Conservation (phyloP, 768 basidiomycete species). For the Chalciporus sphaerocephalus region DNA sequence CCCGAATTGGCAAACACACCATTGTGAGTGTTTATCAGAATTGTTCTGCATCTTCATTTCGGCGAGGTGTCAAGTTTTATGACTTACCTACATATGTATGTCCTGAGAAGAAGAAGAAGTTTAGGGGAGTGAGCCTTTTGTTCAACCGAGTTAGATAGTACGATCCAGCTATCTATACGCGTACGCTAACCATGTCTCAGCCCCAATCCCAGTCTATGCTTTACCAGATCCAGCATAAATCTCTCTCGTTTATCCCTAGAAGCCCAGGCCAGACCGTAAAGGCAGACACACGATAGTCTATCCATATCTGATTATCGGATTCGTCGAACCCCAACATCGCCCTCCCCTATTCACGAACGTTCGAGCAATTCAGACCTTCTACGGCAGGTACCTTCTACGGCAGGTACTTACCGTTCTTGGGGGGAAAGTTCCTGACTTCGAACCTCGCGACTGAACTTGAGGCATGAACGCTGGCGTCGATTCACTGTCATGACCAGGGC, state of each 20-base stretch:
- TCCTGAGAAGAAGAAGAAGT: no score
- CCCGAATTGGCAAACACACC: no score
- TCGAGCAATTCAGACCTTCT: no score
- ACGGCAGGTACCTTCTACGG: background rate
- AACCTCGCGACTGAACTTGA: background rate
- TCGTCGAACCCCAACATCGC: background rate
- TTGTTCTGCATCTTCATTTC: no score
- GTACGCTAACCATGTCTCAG: no score
- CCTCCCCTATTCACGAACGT: background rate
- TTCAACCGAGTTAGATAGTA: background rate
- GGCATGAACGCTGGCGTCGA: no score
- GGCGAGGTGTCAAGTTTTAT: no score
- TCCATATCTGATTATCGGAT: background rate
- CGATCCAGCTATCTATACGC: background rate
- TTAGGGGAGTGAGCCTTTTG: no score
- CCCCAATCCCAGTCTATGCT: background rate
- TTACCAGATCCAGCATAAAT: background rate
- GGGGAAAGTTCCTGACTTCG: background rate
- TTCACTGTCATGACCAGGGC: no score
- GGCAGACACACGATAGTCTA: background rate
- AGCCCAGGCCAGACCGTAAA: background rate
- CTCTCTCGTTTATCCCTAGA: background rate
- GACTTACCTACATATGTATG: no score
- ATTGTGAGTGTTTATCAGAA: no score
- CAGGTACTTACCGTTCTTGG: no score